Evolutionary conservation across 805 yeast species (phyloP).

Genomic region (Lipomyces oligophaga): DNA sequence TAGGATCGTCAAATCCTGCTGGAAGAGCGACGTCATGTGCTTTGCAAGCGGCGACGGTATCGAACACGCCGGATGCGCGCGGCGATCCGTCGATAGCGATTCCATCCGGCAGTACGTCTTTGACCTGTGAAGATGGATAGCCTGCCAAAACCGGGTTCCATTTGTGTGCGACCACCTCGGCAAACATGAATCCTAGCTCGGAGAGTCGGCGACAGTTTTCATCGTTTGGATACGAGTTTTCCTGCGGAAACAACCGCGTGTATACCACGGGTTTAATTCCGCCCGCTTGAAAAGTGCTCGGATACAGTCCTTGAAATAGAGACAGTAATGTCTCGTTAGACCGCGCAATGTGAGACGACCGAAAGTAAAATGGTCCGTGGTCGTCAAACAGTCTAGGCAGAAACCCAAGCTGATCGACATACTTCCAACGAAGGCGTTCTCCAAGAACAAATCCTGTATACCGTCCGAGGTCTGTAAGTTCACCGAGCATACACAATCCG

Average conservation of each 20-base stretch:
- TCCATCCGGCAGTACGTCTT: conserved; percentile 25
- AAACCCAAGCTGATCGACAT: conserved; percentile 23
- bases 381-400: conserved; percentile 19
- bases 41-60: conserved; percentile 22
- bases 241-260: conserved; percentile 28
- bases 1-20: conserved; percentile 15
- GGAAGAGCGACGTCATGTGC: conserved; percentile 23
- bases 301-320: conserved; percentile 26
- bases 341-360: conserved; percentile 28
- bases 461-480: conserved; percentile 28
- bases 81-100: conserved; percentile 29
- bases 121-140: conserved; percentile 19
- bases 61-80: conserved; percentile 29
- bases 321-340: conserved; percentile 28
- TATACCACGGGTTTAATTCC: conserved; percentile 20
- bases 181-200: conserved; percentile 26
- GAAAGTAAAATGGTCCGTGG: conserved; percentile 17
- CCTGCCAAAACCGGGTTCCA: conserved; percentile 28
- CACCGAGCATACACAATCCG: conserved; percentile 25
- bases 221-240: conserved; percentile 30
- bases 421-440: conserved; percentile 21
- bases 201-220: conserved; percentile 27
- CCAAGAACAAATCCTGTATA: conserved; percentile 27
- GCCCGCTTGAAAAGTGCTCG: conserved; percentile 18
- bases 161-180: conserved; percentile 25